A percentile compares a stretch with the other conserved stretches of the same genome.
Conservation (phyloP, 768 basidiomycete genomes). For the Crassisporium funariophilum region DNA sequence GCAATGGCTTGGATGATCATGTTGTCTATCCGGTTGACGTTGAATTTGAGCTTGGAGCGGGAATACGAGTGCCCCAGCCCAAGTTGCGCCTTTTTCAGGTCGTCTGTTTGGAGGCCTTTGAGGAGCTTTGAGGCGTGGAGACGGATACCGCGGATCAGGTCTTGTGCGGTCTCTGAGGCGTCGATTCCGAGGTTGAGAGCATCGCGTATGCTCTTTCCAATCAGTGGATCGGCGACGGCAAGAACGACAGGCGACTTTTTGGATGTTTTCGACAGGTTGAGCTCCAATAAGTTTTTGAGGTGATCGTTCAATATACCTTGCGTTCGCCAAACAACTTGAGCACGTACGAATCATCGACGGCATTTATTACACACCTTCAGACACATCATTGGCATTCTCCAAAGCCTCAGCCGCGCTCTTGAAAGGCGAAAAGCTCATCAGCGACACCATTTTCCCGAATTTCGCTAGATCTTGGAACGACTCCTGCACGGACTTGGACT, state of each 20-base stretch:
- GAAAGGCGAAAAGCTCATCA: constrained; percentile 92
- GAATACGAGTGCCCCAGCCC: constrained; percentile 98
- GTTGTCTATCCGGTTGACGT: constrained; percentile 94
- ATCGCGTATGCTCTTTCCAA: constrained; percentile 79
- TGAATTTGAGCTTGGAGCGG: constrained; percentile 96
- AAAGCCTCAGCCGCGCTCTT: constrained; percentile 91
- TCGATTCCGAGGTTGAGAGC: constrained; percentile 76
- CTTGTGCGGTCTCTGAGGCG: constrained; percentile 76
- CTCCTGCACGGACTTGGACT: constrained; percentile 77
- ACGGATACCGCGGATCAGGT: constrained; percentile 91
- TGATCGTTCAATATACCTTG: constrained; percentile 85
- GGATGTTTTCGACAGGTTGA: constrained; percentile 80
- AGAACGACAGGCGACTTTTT: constrained; percentile 72
- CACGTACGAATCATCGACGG: constrained; percentile 1
- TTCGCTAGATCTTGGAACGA: constrained; percentile 85
- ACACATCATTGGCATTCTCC: constrained; percentile 95
- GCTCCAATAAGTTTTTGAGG: constrained; percentile 80
- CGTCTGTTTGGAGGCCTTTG: constrained; percentile 83
- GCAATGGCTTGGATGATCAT: constrained; percentile 99
- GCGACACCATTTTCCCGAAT: constrained; percentile 90
- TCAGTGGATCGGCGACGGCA: constrained; percentile 73
- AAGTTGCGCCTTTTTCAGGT: constrained; percentile 91
- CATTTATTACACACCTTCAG: constrained; percentile 69
- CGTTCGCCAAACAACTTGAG: constrained; percentile 4
- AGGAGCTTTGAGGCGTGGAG: constrained; percentile 89